A percentile compares a stretch with the other conserved stretches of the same genome.
Evolutionary conservation across 2,329 filamentous ascomycete genomes (phyloP).

Genomic region (Ilyonectria robusta): DNA sequence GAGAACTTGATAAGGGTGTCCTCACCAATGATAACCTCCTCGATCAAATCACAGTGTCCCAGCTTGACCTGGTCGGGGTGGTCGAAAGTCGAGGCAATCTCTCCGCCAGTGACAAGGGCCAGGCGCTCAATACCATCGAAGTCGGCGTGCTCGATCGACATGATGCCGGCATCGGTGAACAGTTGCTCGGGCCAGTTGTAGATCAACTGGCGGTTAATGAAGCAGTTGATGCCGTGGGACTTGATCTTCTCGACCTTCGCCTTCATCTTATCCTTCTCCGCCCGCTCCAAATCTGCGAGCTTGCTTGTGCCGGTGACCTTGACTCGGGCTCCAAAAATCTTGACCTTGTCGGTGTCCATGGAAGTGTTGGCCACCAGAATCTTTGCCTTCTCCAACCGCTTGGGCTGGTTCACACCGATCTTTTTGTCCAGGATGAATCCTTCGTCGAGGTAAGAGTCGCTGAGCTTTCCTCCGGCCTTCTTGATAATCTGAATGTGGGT

Average conservation of each 20-base stretch:
- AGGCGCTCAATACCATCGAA: conserved; percentile 98
- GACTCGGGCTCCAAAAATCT: conserved; percentile 97
- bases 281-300: conserved; percentile 97
- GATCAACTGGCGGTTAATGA: conserved; percentile 98
- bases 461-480: conserved; percentile 97
- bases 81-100: conserved; percentile 98
- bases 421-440: conserved; percentile 99
- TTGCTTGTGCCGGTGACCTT: conserved; percentile 98
- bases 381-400: conserved; percentile 97
- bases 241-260: conserved; percentile 99
- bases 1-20: conserved; percentile 98
- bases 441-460: conserved; percentile 96
- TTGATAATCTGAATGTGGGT: conserved; percentile 99
- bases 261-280: conserved; percentile 99
- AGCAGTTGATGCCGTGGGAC: conserved; percentile 99
- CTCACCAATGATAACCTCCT: conserved; percentile 98
- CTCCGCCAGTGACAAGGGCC: conserved; percentile 94
- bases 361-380: conserved; percentile 98
- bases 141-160: conserved; percentile 98
- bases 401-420: conserved; percentile 98
- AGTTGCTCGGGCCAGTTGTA: conserved; percentile 99
- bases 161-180: conserved; percentile 96
- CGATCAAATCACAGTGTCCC: conserved; percentile 93
- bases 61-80: conserved; percentile 98
- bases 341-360: conserved; percentile 99